phyloP scores from a whole-genome alignment of 2,329 filamentous ascomycete species.

The Penicillium sp. region DNA sequence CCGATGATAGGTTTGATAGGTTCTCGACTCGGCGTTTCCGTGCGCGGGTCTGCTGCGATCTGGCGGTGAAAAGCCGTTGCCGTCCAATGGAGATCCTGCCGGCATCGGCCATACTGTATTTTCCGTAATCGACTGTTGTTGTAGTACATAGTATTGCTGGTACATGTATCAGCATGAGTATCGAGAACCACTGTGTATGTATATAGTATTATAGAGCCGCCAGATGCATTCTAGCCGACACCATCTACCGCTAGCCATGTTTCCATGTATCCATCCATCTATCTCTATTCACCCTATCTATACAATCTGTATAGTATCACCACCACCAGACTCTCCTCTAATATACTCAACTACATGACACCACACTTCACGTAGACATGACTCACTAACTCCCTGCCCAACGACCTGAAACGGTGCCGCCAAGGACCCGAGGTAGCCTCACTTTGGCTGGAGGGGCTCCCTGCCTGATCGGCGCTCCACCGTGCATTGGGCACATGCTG shows the following conservation, averaged over 20 bases:
- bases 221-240: too few relatives aligned
- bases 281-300: too few relatives aligned
- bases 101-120: neutral
- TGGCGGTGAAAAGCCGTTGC: slow-evolving; percentile 25
- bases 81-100: slow-evolving; percentile 24
- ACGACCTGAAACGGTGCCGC: slow-evolving; percentile 19
- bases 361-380: too few relatives aligned
- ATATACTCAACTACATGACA: too few relatives aligned
- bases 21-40: slow-evolving; percentile 16
- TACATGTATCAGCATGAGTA: too few relatives aligned
- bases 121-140: neutral
- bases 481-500: slow-evolving; percentile 17
- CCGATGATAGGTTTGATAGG: slow-evolving; percentile 16
- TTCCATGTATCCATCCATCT: too few relatives aligned
- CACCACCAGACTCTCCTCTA: too few relatives aligned
- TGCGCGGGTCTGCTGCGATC: slow-evolving; percentile 8
- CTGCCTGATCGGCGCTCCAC: slow-evolving; percentile 19
- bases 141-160: neutral
- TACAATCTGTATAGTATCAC: too few relatives aligned
- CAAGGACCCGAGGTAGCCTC: slow-evolving; percentile 18
- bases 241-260: too few relatives aligned
- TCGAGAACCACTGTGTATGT: neutral
- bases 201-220: neutral
- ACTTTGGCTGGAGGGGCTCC: slow-evolving; percentile 15
- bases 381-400: slow-evolving; percentile 15